phyloP scores from a whole-genome alignment of 441 rosid genomes.

The Erodium moschatum region DNA sequence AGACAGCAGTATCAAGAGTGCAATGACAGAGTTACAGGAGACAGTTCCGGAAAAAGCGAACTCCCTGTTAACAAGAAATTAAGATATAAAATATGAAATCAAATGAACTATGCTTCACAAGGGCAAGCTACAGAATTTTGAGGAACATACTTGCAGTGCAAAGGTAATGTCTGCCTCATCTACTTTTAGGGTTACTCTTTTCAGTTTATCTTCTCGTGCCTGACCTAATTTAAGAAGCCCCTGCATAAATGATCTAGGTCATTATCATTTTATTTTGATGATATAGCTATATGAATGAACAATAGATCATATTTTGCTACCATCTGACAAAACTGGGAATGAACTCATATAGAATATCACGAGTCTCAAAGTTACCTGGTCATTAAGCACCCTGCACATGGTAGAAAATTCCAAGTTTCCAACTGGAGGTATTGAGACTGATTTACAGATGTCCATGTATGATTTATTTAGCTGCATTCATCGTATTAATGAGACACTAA shows the following conservation, averaged over 20 bases:
- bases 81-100: background rate
- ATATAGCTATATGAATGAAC: background rate
- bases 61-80: slow-evolving; percentile 41
- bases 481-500: slow-evolving; percentile 11
- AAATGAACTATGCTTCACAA: background rate
- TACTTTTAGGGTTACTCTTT: slow-evolving; percentile 55
- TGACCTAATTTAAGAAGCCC: slow-evolving; percentile 68
- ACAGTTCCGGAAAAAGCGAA: slow-evolving; percentile 76
- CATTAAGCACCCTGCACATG: slow-evolving; percentile 72
- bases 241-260: slow-evolving; percentile 26
- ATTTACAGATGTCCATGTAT: slow-evolving; percentile 59
- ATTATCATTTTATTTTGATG: background rate
- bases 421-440: slow-evolving; percentile 51
- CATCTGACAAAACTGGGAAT: background rate
- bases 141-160: slow-evolving; percentile 60
- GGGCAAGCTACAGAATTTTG: background rate
- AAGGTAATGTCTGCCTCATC: slow-evolving; percentile 69
- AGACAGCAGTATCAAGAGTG: background rate
- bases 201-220: slow-evolving; percentile 55
- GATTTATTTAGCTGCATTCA: slow-evolving; percentile 58
- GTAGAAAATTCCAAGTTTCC: slow-evolving; percentile 56
- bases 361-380: slow-evolving; percentile 46
- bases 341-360: background rate
- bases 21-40: slow-evolving; percentile 34
- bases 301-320: background rate